phyloP scores from a whole-genome alignment of 2,329 filamentous ascomycete genomes.

The Mycosphaerelloides madeirae region DNA sequence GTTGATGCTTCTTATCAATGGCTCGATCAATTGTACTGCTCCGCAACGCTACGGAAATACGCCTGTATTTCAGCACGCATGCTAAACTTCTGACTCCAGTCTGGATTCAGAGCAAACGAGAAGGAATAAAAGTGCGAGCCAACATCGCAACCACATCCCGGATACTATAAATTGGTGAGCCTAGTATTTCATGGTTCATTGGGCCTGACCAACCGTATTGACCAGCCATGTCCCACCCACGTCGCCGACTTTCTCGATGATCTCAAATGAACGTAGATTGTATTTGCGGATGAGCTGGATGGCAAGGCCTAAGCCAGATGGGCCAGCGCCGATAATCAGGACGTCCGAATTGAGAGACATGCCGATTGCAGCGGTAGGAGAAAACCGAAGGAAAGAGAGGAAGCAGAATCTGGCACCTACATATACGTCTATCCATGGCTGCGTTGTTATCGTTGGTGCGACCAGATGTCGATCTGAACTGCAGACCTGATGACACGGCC shows the following conservation, averaged over 20 bases:
- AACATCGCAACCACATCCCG: conserved; percentile 38
- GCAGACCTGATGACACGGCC: too few species aligned
- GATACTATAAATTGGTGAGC: conserved; percentile 14
- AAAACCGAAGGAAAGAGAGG: background rate
- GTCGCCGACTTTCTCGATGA: conserved; percentile 38
- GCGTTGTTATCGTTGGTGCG: too few species aligned
- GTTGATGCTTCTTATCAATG: conserved; percentile 11
- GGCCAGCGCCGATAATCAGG: conserved; percentile 49
- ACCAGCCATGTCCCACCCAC: background rate
- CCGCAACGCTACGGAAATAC: conserved; percentile 23
- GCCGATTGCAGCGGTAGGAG: background rate
- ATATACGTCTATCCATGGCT: too few species aligned
- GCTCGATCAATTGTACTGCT: conserved; percentile 12
- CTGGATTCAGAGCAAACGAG: conserved; percentile 30
- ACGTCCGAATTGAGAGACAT: conserved; percentile 42
- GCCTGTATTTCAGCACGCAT: conserved; percentile 26
- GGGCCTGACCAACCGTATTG: background rate
- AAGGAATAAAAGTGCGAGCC: conserved; percentile 31
- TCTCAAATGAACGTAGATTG: conserved; percentile 37
- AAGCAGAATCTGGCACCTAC: too few species aligned
- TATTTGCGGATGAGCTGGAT: conserved; percentile 42
- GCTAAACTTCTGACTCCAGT: conserved; percentile 29
- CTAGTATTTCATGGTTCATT: too few species aligned
- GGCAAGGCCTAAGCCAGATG: conserved; percentile 45
- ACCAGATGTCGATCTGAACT: too few species aligned